These are phyloP conservation scores for Ganoderma boninense DNA, from an alignment of 1,284 basidiomycete genomes.

Conservation along the genomic window DNA sequence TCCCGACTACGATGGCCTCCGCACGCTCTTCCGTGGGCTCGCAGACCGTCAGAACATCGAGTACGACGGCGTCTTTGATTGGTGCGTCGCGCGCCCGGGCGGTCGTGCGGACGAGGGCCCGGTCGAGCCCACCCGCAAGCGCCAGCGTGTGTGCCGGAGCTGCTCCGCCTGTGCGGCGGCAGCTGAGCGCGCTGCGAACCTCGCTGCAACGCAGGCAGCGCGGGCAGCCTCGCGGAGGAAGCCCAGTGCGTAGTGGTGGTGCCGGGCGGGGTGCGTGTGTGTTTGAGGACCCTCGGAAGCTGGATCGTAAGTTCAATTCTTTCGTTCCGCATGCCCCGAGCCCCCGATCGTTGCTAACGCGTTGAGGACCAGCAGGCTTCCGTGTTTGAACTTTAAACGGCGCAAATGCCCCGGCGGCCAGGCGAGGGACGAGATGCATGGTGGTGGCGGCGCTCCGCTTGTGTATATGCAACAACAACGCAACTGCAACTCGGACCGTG, in stretches of 20 bases:
- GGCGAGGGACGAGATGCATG: constrained; percentile 14
- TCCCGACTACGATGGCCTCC: constrained; percentile 89
- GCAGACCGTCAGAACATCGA: constrained; percentile 41
- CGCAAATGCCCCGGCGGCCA: constrained; percentile 18
- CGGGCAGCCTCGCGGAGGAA: constrained; percentile 15
- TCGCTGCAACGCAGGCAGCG: constrained; percentile 25
- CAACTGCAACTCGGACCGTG: constrained; percentile 13
- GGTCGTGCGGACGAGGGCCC: constrained; percentile 14
- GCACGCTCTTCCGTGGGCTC: constrained; percentile 78
- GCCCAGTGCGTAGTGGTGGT: constrained; percentile 14
- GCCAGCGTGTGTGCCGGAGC: constrained; percentile 34
- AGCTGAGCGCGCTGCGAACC: constrained; percentile 30
- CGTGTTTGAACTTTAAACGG: constrained; percentile 10
- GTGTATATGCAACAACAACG: constrained; percentile 22
- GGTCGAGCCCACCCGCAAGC: constrained; percentile 23
- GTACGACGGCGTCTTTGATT: constrained; percentile 44
- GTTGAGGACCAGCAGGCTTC: constrained; percentile 18
- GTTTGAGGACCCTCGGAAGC: constrained; percentile 22
- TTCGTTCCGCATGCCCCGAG: neutral
- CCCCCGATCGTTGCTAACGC: neutral
- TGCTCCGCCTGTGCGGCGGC: constrained; percentile 36
- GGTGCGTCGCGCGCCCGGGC: constrained; percentile 36
- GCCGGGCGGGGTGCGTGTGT: constrained; percentile 13
- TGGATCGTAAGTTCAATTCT: constrained; percentile 22
- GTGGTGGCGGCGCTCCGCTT: constrained; percentile 21